Evolutionary conservation across 345 rosid species (phyloP).

Genomic region (Eucalyptus fibrosa): DNA sequence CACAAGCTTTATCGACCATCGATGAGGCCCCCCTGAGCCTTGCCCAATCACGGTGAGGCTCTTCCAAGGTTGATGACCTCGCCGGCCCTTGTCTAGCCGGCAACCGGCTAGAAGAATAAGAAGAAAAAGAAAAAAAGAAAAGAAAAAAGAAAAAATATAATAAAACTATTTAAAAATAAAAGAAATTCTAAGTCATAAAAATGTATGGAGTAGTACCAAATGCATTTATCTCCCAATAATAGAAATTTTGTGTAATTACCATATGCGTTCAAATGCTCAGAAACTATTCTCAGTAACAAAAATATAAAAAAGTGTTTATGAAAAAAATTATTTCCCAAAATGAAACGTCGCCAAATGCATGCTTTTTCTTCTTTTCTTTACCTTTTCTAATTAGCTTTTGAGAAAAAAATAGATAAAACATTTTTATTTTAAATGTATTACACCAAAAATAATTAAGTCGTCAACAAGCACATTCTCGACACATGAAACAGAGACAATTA

Average conservation of each 20-base stretch:
- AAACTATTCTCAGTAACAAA: rapidly evolving
- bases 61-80: rapidly evolving
- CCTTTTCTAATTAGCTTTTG: not conserved
- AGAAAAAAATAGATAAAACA: no score
- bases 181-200: no score
- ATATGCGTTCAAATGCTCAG: rapidly evolving
- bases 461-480: not conserved
- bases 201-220: rapidly evolving
- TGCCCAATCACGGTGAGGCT: no score
- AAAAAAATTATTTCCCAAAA: no score
- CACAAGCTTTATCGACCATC: rapidly evolving
- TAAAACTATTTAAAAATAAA: no score
- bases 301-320: rapidly evolving
- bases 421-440: not conserved
- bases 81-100: rapidly evolving
- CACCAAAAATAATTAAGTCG: not conserved
- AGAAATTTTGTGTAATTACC: no score
- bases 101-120: no score
- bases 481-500: not conserved
- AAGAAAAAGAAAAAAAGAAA: no score
- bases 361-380: not conserved
- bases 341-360: rapidly evolving
- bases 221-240: rapidly evolving
- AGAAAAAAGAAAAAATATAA: no score
- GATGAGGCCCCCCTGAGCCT: no score